Conservation (phyloP, 1,284 basidiomycete genomes). For the Cryptococcus jaspeensis region DNA sequence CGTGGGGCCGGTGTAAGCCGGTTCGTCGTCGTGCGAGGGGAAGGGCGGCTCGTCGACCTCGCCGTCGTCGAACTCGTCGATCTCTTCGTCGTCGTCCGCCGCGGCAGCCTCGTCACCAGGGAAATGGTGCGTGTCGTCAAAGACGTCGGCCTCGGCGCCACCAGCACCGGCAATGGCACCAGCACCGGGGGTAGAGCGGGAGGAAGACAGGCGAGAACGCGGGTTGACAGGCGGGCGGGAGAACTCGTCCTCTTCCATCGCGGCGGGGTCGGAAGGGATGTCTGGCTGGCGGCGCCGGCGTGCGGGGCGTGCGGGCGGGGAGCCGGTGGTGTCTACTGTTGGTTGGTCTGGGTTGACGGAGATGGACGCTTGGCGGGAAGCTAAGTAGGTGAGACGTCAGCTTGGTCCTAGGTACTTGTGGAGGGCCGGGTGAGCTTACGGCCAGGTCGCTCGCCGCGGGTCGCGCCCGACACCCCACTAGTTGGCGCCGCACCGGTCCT, state of each 20-base stretch:
- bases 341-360: conserved; percentile 20
- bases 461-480: conserved; percentile 3
- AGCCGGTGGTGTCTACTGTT: conserved; percentile 19
- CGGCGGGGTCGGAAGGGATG: conserved; percentile 11
- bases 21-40: conserved; percentile 1
- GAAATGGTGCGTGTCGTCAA: conserved; percentile 20
- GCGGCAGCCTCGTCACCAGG: conserved; percentile 23
- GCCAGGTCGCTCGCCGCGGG: conserved; percentile 9
- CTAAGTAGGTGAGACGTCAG: conserved; percentile 1
- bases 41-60: conserved; percentile 2
- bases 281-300: conserved; percentile 21
- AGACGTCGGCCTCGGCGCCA: conserved; percentile 10
- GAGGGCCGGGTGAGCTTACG: conserved; percentile 13
- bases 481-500: conserved; percentile 17
- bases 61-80: conserved; percentile 12
- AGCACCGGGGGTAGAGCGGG: conserved; percentile 5
- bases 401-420: background rate
- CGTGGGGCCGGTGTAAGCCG: conserved; percentile 26
- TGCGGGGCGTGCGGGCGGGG: conserved; percentile 19
- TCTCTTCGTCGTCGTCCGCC: conserved; percentile 16
- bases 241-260: conserved; percentile 10
- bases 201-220: conserved; percentile 16
- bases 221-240: conserved; percentile 6
- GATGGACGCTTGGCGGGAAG: conserved; percentile 13
- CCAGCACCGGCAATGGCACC: background rate